phyloP scores from a whole-genome alignment of 208 protist species.

The Trypanosoma platydactyli region DNA sequence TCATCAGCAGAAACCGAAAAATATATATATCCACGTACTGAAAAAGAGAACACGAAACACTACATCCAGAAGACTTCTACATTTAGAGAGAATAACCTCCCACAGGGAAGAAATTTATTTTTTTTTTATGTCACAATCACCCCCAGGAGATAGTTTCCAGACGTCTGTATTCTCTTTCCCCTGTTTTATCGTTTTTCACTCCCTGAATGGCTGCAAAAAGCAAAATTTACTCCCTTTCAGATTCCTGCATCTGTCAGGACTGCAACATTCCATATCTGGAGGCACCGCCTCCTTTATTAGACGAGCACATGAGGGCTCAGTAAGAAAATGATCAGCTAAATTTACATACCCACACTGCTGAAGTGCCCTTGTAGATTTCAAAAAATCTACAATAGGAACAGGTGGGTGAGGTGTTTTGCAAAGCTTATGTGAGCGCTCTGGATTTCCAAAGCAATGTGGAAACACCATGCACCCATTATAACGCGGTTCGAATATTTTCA shows the following conservation, averaged over 20 bases:
- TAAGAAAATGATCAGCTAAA: constrained; percentile 13
- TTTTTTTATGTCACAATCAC: too few species aligned
- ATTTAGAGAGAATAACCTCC: too few species aligned
- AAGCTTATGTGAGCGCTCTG: neutral
- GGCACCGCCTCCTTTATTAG: constrained; percentile 2
- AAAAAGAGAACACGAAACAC: too few species aligned
- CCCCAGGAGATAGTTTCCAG: too few species aligned
- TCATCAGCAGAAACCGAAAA: neutral
- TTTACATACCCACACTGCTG: constrained; percentile 9
- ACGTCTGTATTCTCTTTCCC: too few species aligned
- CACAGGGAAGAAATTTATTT: too few species aligned
- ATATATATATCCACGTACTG: too few species aligned
- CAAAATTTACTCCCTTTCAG: constrained; percentile 10
- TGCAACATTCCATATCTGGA: neutral
- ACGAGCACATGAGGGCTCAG: constrained; percentile 1
- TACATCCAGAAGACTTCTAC: too few species aligned
- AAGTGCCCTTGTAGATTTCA: constrained; percentile 11
- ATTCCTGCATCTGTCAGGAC: neutral
- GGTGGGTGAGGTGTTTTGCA: constrained; percentile 19
- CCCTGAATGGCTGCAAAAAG: constrained; percentile 19
- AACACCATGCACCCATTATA: constrained; percentile 27
- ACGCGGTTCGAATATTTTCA: constrained; percentile 10
- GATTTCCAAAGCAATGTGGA: constrained; percentile 22
- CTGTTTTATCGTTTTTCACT: too few species aligned
- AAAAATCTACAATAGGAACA: constrained; percentile 7